Base-by-base conservation (phyloP, 78 protist species). In the Dictyostelium citrinum region DNA sequence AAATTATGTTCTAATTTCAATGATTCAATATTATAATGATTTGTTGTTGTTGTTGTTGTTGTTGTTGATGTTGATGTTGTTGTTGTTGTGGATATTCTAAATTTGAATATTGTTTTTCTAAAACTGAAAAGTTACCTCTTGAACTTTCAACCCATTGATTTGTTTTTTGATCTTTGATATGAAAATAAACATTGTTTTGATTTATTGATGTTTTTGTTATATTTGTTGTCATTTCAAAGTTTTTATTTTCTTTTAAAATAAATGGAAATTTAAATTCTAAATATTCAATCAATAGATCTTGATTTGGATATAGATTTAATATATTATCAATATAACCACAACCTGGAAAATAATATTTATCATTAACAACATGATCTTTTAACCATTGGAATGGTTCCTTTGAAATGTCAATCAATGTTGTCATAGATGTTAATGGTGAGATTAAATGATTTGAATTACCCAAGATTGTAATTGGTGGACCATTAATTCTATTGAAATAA, bases 291-390 rank as follows among this genome's bases (percentile, higher is more conserved):
- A 17, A 12, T 39, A 77, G 2, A 77, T 77, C 64, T 45, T 39
- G 64, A 46, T 45, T 27, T 74, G 80, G 43, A 46, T 22, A 77
- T 1, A 35, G 20, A 14, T 80, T 49, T n/a, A 83, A 12, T 3
- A 83, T 49, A 45, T 64, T 71, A 16, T 55, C 76, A 11, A 84
- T 37, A 74, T 74, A 84, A n/a, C 76, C 82, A 37, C 82, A 46
- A 35, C 91, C 91, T 2, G 82, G 82, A 11, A 84, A 74, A 24
- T 72, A 58, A 71, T 37, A 55, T 37, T 55, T 71, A 22, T 37
- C 71, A 0, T 71, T 55, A 3, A 86, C 51, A 12, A 75, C 60
- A 45, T 85, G 91, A 14, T 83, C 91, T 37, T 85, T 85, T n/a
- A 85, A 43, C 37, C 22, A 45, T 46, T 12, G 45, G 24, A 45